These are phyloP conservation scores for Exophiala alcalophila DNA, from an alignment of 2,329 filamentous ascomycete genomes.

Conservation along the genomic window DNA sequence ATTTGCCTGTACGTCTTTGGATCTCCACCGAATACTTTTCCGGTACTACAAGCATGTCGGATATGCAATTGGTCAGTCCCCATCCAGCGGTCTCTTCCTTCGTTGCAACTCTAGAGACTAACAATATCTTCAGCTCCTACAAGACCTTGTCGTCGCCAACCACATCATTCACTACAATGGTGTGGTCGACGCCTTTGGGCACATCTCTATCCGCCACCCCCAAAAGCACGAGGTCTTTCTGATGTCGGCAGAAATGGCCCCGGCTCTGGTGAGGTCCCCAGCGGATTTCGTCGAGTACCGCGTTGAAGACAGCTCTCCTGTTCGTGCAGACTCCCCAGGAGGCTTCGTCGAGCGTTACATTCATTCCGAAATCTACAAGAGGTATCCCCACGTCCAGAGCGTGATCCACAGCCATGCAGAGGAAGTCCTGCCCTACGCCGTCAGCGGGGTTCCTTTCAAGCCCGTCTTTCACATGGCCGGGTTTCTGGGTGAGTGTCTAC, in stretches of 20 bases:
- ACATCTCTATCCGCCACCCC: slow-evolving; percentile 54
- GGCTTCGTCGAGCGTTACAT: slow-evolving; percentile 48
- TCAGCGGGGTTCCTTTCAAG: slow-evolving; percentile 38
- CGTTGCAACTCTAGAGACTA: too few species aligned
- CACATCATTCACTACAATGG: too few species aligned
- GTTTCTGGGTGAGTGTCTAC: slow-evolving; percentile 39
- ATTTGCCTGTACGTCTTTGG: too few species aligned
- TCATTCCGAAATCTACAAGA: slow-evolving; percentile 48
- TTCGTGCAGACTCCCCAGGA: slow-evolving; percentile 39
- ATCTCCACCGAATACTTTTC: too few species aligned
- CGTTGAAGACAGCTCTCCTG: slow-evolving; percentile 42
- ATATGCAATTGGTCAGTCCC: too few species aligned
- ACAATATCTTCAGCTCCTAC: too few species aligned
- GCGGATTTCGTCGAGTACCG: slow-evolving; percentile 50
- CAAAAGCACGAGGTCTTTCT: slow-evolving; percentile 46
- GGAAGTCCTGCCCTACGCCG: slow-evolving; percentile 44
- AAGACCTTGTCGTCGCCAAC: too few species aligned
- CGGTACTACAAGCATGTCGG: too few species aligned
- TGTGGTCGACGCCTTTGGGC: slow-evolving; percentile 55
- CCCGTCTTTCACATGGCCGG: slow-evolving; percentile 46
- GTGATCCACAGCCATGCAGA: slow-evolving; percentile 48
- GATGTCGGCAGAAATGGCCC: slow-evolving; percentile 49
- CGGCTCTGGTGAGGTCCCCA: slow-evolving; percentile 45
- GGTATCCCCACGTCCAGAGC: slow-evolving; percentile 39
- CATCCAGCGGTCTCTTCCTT: too few species aligned